Conservation (phyloP, 75 land plant genomes). For the Cupressus sempervirens region DNA sequence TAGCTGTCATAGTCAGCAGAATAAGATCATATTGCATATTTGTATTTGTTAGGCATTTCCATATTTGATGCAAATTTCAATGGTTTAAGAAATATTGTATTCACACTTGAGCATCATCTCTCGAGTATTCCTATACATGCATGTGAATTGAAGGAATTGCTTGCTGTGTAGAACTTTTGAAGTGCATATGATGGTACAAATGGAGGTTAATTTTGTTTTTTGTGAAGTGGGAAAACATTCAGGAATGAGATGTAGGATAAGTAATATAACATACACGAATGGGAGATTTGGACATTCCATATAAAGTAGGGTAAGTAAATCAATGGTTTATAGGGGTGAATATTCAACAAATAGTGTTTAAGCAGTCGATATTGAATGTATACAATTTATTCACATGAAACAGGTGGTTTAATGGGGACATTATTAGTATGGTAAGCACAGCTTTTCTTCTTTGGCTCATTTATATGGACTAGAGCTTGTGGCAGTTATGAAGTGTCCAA, state of each 20-base stretch:
- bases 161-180: background rate
- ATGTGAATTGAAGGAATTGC: background rate
- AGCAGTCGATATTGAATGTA: background rate
- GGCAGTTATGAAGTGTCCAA: background rate
- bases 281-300: background rate
- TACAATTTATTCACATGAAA: background rate
- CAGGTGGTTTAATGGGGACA: background rate
- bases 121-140: background rate
- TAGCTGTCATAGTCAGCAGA: background rate
- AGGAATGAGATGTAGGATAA: background rate
- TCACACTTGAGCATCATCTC: background rate
- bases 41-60: background rate
- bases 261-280: background rate
- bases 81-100: background rate
- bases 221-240: background rate
- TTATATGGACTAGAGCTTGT: background rate
- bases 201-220: background rate
- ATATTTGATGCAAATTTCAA: background rate
- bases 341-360: background rate
- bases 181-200: background rate
- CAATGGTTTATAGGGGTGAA: background rate
- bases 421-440: background rate
- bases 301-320: background rate
- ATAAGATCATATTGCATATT: background rate
- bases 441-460: background rate